Evolutionary conservation across 139 green algal species (phyloP).

Genomic region (Coelastrella sp.): DNA sequence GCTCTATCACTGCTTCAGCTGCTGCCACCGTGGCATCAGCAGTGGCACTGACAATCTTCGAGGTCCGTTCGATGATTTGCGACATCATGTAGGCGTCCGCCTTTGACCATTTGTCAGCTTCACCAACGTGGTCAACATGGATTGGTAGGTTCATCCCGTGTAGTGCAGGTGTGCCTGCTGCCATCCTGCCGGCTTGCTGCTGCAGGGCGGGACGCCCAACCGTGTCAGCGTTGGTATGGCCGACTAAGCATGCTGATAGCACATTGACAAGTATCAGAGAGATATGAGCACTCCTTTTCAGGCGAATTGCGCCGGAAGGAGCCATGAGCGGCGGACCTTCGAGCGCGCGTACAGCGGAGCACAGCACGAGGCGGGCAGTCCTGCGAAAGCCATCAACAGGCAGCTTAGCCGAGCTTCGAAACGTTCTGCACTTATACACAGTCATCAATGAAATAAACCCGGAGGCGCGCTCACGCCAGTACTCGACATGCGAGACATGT

Average conservation of each 20-base stretch:
- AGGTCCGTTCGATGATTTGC: neutral
- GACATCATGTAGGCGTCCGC: neutral
- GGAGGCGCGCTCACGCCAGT: no score
- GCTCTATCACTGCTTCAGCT: neutral
- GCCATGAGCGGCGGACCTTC: neutral
- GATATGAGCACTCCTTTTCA: neutral
- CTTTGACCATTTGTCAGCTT: neutral
- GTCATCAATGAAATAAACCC: no score
- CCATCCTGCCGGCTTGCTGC: neutral
- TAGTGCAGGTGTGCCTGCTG: neutral
- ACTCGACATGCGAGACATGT: no score
- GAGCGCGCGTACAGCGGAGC: neutral
- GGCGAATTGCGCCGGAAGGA: neutral
- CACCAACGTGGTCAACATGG: neutral
- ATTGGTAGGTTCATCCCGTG: neutral
- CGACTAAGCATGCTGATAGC: neutral
- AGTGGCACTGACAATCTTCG: neutral
- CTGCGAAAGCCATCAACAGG: neutral
- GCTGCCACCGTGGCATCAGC: neutral
- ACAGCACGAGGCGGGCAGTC: neutral
- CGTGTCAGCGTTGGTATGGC: neutral
- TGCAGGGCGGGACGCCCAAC: neutral
- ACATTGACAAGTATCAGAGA: neutral
- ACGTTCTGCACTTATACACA: no score
- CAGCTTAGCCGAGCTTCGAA: neutral